Evolutionary conservation across 2,329 filamentous ascomycete genomes (phyloP).

Genomic region (Pseudogymnoascus pannorum): DNA sequence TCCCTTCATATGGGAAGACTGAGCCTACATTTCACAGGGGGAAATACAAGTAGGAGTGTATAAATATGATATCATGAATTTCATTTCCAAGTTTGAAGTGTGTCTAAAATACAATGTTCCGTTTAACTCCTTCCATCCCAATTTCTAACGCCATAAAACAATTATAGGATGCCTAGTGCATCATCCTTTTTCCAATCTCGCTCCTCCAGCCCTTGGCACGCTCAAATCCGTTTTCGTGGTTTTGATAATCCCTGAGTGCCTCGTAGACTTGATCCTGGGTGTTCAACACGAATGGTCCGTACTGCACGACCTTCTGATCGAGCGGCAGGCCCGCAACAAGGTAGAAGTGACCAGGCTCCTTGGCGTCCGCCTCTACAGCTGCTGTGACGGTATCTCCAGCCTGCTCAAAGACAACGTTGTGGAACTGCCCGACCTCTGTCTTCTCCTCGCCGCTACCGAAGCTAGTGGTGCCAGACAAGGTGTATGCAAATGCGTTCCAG

Average conservation of each 20-base stretch:
- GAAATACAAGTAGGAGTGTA: neutral
- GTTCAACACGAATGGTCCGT: slow-evolving; percentile 76
- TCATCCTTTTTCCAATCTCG: slow-evolving; percentile 78
- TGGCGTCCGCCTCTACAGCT: slow-evolving; percentile 58
- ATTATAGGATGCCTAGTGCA: slow-evolving; percentile 21
- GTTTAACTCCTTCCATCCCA: neutral
- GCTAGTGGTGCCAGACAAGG: slow-evolving; percentile 62
- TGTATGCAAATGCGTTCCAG: slow-evolving; percentile 90
- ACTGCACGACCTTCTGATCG: slow-evolving; percentile 74
- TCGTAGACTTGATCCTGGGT: slow-evolving; percentile 66
- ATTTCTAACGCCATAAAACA: neutral
- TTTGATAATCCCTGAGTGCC: slow-evolving; percentile 70
- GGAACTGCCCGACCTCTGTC: slow-evolving; percentile 58
- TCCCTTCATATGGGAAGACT: neutral
- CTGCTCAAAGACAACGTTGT: slow-evolving; percentile 84
- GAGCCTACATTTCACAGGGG: neutral
- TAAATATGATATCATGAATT: slow-evolving; percentile 4
- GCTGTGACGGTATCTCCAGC: slow-evolving; percentile 69
- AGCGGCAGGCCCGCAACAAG: slow-evolving; percentile 73
- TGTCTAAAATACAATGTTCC: neutral
- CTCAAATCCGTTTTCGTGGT: slow-evolving; percentile 70
- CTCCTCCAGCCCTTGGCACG: slow-evolving; percentile 71
- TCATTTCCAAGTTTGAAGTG: neutral
- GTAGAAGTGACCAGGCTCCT: slow-evolving; percentile 45
- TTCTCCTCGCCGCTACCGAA: slow-evolving; percentile 49